Evolutionary conservation across 495 filamentous ascomycete genomes (phyloP), one percentile per base, ranked within the genome.

Genomic region (Chaetomium tenue): DNA sequence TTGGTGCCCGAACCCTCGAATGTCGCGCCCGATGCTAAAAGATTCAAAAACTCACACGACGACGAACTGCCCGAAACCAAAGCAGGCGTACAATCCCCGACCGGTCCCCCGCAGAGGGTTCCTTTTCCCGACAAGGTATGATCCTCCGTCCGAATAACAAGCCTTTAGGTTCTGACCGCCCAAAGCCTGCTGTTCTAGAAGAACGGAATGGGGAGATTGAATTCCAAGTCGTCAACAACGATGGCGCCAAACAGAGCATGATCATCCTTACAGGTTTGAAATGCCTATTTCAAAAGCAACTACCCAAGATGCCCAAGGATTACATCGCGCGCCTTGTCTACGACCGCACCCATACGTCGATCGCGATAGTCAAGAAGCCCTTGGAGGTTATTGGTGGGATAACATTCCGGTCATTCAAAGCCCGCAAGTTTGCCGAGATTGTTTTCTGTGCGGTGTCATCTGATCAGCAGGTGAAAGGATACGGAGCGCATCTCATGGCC

Each of bases 241-340:
- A 98, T 70, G 88, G 89, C 67, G 79, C 83, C 12, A 83, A 87
- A 46, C 90, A 96, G 70, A 92, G 88, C 76, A 84, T 89, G 28
- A 92, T 97, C 68, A 92, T 98, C 67, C 82, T 98, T 18, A 97
- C 92, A 0, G 93, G 93, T 4, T 75, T 98, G 51, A 97, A 97
- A 75, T 96, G 92, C 72, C 93, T 98, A 50, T 98, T 98, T 68
- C 93, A 98, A 74, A 97, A 98, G 65, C 93, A 98, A 66, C 83
- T 98, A 0, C 93, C 93, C 0, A 97, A 97, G 76, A 98, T 97
- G 93, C 93, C 93, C 1, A 96, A 96, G 74, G 92, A 97, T 66
- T 98, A 97, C 73, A 97, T 98, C 63, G 93, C 93, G 23, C 86
- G 93, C 18, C 84, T 98, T n/a, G 93, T 98, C 40, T 97, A 97